Evolutionary conservation across 805 yeast genomes (phyloP), one percentile per base, ranked within the genome.

Genomic region (Wickerhamiella azymoides): DNA sequence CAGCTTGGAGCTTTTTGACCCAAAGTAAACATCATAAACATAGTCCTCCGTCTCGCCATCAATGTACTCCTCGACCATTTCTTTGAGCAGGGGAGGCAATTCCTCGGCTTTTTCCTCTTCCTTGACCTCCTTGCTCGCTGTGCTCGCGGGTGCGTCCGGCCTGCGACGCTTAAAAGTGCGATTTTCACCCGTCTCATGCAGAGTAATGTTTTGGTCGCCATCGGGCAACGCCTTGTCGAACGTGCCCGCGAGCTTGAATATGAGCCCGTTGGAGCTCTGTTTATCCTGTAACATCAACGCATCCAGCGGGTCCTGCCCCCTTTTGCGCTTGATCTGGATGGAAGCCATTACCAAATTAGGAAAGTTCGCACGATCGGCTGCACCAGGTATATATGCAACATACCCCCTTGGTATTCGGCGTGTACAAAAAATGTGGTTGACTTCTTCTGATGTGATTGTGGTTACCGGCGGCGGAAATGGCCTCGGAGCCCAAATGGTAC

Each of bases 401-500:
- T 13, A 8, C 17, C 5, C 13, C 14, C 41, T 19, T 21, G 24
- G n/a, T n/a, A n/a, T n/a, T n/a, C n/a, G n/a, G n/a, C n/a, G n/a
- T n/a, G n/a, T n/a, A n/a, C 21, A 9, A 18, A 14, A 16, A 16
- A 41, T 41, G 44, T 55, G 57, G 57, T 45, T 55, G 3, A 48
- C 17, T 14, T 49, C 50, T 1, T 46, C 50, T 2, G 94, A 84
- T 55, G 66, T 80, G 10, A 80, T 77, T 0, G 62, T 86, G 3
- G 66, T 89, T 17, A 88, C 97, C 0, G 97, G 97, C 0, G 97
- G 96, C 0, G 59, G 73, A 3, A 65, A 76, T 0, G 97, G 96
- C 0, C 66, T 89, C 9, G 97, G 97, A 0, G 64, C 63, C 36
- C 82, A 76, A 50, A 50, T 89, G 3, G 83, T 71, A 0, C 50